Conservation (phyloP, 2,329 filamentous ascomycete species). For the Fusarium sp. region DNA sequence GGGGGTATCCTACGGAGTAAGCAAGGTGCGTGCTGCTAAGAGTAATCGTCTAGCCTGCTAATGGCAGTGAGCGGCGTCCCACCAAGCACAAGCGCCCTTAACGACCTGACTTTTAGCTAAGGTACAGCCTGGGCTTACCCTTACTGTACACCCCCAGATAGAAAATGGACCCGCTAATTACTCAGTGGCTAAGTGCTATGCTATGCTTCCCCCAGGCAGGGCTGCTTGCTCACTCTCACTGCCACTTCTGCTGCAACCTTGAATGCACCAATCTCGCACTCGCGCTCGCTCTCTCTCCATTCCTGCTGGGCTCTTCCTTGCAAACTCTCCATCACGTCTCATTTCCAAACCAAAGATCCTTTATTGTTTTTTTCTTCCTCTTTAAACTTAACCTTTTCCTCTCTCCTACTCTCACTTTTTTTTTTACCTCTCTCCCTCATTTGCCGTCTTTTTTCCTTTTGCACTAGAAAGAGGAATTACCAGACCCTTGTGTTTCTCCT, state of each 20-base stretch:
- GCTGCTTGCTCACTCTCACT: neutral
- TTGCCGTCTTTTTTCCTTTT: constrained; percentile 26
- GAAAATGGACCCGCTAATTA: constrained; percentile 15
- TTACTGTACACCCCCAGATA: constrained; percentile 3
- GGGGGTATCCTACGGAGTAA: constrained; percentile 25
- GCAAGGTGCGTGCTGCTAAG: constrained; percentile 12
- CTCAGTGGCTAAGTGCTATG: constrained; percentile 33
- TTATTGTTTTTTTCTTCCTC: constrained; percentile 6
- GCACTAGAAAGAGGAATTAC: neutral
- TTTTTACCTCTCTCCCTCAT: constrained; percentile 12
- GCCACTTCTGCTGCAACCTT: constrained; percentile 16
- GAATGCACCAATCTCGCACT: constrained; percentile 23
- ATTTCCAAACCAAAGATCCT: constrained; percentile 18
- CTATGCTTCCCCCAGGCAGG: neutral
- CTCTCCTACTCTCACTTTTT: constrained; percentile 8
- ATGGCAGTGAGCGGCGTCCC: constrained; percentile 35
- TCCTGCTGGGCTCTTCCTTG: constrained; percentile 25
- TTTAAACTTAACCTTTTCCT: constrained; percentile 20
- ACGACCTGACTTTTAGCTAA: neutral
- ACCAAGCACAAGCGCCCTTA: constrained; percentile 20
- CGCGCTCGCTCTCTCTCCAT: constrained; percentile 27
- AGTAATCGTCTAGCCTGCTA: constrained; percentile 25
- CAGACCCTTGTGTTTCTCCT: constrained; percentile 10
- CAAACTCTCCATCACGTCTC: constrained; percentile 27
- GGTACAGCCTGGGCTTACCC: neutral